Conservation (phyloP, 345 rosid genomes). For the Sonneratia alba region DNA sequence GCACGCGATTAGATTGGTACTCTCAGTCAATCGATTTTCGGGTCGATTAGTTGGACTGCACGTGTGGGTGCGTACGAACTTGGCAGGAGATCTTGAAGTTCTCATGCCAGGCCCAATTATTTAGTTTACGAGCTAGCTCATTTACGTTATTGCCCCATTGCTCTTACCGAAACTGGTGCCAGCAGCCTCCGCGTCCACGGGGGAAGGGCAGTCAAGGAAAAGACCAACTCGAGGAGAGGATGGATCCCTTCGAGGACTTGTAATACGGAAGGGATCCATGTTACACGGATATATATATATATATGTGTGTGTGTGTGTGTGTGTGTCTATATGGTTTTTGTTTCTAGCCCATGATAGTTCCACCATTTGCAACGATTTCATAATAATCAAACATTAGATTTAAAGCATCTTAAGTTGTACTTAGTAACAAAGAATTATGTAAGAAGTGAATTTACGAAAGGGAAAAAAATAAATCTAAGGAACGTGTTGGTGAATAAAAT, state of each 20-base stretch:
- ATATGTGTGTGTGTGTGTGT: no score
- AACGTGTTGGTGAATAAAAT: no score
- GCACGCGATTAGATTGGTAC: background rate
- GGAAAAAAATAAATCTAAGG: no score
- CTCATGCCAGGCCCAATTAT: background rate
- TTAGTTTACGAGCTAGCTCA: background rate
- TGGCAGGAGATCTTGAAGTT: background rate
- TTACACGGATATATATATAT: background rate
- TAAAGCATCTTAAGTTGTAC: no score
- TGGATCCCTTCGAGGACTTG: background rate
- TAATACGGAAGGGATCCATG: slow-evolving; percentile 19
- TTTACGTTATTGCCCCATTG: background rate
- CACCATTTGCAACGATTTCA: background rate
- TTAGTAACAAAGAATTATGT: no score
- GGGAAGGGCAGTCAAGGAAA: background rate
- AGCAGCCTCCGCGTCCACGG: background rate
- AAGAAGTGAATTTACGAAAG: no score
- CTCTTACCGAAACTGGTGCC: background rate
- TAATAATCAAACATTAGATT: background rate
- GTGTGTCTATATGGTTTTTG: background rate
- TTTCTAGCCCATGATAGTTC: background rate
- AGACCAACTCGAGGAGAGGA: background rate
- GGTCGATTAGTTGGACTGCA: slow-evolving; percentile 2
- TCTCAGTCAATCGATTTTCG: background rate
- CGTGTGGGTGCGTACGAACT: background rate